Conservation (phyloP, 441 rosid species). For the Erodium trifolium region DNA sequence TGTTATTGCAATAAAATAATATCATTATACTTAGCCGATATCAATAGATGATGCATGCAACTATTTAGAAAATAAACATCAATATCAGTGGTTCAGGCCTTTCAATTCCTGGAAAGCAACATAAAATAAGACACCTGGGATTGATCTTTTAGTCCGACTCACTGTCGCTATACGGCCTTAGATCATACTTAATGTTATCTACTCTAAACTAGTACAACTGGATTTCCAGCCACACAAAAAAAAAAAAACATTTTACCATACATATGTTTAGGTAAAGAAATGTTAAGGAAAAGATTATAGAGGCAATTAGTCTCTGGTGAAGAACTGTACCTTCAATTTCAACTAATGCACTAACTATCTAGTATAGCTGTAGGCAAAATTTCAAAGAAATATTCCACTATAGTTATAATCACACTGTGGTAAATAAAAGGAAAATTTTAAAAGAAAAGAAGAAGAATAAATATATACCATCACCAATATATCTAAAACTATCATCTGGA, state of each 20-base stretch:
- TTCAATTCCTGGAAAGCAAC: background rate
- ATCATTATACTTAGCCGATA: background rate
- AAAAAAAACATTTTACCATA: background rate
- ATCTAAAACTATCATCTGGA: background rate
- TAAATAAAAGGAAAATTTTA: background rate
- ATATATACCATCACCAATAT: background rate
- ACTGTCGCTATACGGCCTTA: constrained; percentile 2
- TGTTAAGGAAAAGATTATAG: too few relatives aligned
- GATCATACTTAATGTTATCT: background rate
- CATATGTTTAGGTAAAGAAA: too few relatives aligned
- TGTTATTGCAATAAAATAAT: background rate
- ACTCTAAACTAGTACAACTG: background rate
- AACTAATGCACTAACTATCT: constrained; percentile 1
- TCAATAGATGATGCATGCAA: background rate
- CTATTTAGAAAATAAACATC: background rate
- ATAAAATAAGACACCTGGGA: background rate
- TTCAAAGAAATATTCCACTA: background rate
- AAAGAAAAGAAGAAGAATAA: background rate
- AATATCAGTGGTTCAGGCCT: background rate
- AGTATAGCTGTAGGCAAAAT: background rate
- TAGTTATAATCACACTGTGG: background rate
- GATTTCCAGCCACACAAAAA: background rate
- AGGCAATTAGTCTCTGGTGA: too few relatives aligned
- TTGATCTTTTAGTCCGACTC: background rate
- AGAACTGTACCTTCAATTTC: background rate